Percentiles rank a stretch among this genome's conserved stretches.
Evolutionary conservation across 2,329 filamentous ascomycete genomes (phyloP).

Genomic region (Epichloe amarillans): DNA sequence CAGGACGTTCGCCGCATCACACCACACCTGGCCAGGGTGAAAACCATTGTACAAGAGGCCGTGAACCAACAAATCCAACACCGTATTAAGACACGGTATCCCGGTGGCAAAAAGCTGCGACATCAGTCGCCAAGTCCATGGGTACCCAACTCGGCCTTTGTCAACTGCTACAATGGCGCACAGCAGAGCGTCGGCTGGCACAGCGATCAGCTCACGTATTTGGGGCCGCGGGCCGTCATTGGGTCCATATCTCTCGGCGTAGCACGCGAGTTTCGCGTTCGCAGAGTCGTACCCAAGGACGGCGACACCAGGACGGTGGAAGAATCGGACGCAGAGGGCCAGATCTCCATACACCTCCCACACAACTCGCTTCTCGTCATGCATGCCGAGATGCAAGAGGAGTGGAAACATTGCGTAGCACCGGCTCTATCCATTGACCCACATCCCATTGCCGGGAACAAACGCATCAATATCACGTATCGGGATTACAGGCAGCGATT

Average conservation of each 20-base stretch:
- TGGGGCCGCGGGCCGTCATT: slow-evolving; percentile 79
- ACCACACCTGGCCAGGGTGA: slow-evolving; percentile 58
- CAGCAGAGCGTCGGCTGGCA: slow-evolving; percentile 83
- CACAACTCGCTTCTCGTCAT: slow-evolving; percentile 91
- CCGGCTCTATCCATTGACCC: slow-evolving; percentile 67
- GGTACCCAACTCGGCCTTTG: slow-evolving; percentile 81
- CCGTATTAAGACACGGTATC: slow-evolving; percentile 57
- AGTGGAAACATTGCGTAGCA: slow-evolving; percentile 83
- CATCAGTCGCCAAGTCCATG: slow-evolving; percentile 63
- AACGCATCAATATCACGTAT: slow-evolving; percentile 88
- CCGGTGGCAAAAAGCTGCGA: slow-evolving; percentile 56
- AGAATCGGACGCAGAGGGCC: slow-evolving; percentile 56
- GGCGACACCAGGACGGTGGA: slow-evolving; percentile 22
- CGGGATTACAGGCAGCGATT: slow-evolving; percentile 68
- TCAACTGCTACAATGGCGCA: slow-evolving; percentile 82
- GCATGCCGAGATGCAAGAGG: slow-evolving; percentile 96
- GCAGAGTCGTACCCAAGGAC: slow-evolving; percentile 55
- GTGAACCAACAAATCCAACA: slow-evolving; percentile 68
- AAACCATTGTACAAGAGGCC: slow-evolving; percentile 53
- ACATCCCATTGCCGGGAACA: slow-evolving; percentile 68
- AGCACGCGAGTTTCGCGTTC: slow-evolving; percentile 81
- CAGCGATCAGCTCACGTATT: slow-evolving; percentile 82
- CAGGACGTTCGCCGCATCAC: slow-evolving; percentile 66
- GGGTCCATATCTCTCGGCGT: slow-evolving; percentile 85
- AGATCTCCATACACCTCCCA: slow-evolving; percentile 84